phyloP scores from a whole-genome alignment of 768 basidiomycete genomes.

The Mycena crocata region DNA sequence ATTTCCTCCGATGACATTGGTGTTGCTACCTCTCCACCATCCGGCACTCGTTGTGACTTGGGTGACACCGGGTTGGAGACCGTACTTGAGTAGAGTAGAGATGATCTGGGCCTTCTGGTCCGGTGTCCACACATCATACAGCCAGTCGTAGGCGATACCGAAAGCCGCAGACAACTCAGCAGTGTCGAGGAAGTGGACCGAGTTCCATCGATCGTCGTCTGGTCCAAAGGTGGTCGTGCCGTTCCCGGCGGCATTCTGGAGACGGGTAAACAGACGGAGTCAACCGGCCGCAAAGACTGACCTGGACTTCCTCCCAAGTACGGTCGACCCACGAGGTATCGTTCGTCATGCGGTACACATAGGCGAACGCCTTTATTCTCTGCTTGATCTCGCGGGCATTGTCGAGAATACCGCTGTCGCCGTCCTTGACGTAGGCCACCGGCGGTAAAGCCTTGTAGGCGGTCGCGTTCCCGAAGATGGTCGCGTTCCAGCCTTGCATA shows the following conservation, averaged over 20 bases:
- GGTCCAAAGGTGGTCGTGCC: conserved; percentile 77
- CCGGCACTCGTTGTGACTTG: conserved; percentile 64
- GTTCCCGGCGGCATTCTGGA: conserved; percentile 79
- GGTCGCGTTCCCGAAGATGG: conserved; percentile 92
- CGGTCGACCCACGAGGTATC: conserved; percentile 93
- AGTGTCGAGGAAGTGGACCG: conserved; percentile 89
- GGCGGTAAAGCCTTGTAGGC: conserved; percentile 69
- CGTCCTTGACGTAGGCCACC: conserved; percentile 80
- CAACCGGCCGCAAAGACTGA: conserved; percentile 48
- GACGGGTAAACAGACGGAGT: background rate
- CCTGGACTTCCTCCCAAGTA: conserved; percentile 84
- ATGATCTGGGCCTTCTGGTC: conserved; percentile 79
- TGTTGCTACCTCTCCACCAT: conserved; percentile 83
- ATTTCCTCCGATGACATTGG: too few relatives aligned
- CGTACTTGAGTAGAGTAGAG: conserved; percentile 80
- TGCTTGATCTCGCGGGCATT: conserved; percentile 91
- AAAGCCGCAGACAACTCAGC: conserved; percentile 91
- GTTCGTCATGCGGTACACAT: conserved; percentile 91
- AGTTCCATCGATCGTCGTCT: conserved; percentile 81
- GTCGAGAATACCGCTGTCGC: conserved; percentile 92
- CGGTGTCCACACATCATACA: conserved; percentile 85
- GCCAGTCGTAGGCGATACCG: conserved; percentile 96
- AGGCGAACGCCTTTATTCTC: conserved; percentile 92
- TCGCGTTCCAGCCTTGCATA: conserved; percentile 88
- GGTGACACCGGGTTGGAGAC: conserved; percentile 73